Conservation (phyloP, 192 early-diverging fungal genomes). For the Backusella circina region DNA sequence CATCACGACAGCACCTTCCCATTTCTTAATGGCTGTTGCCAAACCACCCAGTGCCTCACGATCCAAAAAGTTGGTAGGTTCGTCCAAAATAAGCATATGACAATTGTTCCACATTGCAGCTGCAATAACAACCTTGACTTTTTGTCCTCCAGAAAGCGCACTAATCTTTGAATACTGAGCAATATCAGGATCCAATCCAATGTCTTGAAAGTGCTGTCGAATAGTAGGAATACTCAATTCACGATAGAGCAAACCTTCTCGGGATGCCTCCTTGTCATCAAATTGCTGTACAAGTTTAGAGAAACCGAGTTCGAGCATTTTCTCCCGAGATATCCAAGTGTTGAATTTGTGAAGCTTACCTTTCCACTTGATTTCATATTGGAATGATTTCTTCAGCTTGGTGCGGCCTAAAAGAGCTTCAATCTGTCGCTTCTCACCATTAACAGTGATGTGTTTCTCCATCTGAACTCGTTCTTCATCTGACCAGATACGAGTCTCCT, state of each 20-base stretch:
- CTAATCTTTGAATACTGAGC: slow-evolving; percentile 72
- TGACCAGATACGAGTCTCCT: slow-evolving; percentile 63
- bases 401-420: slow-evolving; percentile 64
- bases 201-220: slow-evolving; percentile 67
- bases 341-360: slow-evolving; percentile 59
- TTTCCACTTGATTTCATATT: slow-evolving; percentile 80
- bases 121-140: slow-evolving; percentile 83
- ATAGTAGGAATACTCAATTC: slow-evolving; percentile 63
- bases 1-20: slow-evolving; percentile 75
- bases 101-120: slow-evolving; percentile 85
- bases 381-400: slow-evolving; percentile 75
- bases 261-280: slow-evolving; percentile 74
- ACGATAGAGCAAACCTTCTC: slow-evolving; percentile 67
- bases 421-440: slow-evolving; percentile 57
- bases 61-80: slow-evolving; percentile 66
- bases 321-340: slow-evolving; percentile 66
- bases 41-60: slow-evolving; percentile 73
- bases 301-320: slow-evolving; percentile 67
- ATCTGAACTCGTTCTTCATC: slow-evolving; percentile 65
- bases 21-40: slow-evolving; percentile 68
- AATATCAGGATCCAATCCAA: slow-evolving; percentile 76
- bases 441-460: slow-evolving; percentile 52
- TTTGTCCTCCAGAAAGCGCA: slow-evolving; percentile 78
- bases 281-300: slow-evolving; percentile 74
- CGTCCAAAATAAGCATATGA: slow-evolving; percentile 78